Evolutionary conservation across 768 basidiomycete species (phyloP).

Genomic region (Rhodotorula sphaerocarpa): DNA sequence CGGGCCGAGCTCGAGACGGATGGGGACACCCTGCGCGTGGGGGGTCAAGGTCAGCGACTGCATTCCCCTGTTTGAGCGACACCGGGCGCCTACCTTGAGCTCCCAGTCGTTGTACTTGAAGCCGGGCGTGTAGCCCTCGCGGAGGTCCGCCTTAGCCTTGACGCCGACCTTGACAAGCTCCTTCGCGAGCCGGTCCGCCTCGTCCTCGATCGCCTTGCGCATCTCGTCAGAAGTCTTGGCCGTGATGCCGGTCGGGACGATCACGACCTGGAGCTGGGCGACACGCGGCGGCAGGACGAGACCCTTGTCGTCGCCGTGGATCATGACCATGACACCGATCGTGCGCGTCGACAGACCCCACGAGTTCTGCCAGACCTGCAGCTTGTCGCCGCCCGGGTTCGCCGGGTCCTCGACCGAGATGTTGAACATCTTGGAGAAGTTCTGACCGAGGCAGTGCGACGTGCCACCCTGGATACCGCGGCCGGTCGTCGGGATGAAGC

Average conservation of each 20-base stretch:
- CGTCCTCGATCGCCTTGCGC: constrained; percentile 62
- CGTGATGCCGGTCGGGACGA: constrained; percentile 92
- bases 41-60: background rate
- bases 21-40: constrained; percentile 68
- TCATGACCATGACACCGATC: constrained; percentile 99
- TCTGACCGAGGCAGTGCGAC: constrained; percentile 95
- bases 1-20: constrained; percentile 94
- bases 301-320: constrained; percentile 95
- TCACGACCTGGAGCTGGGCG: constrained; percentile 78
- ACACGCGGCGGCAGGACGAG: constrained; percentile 95
- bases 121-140: constrained; percentile 95
- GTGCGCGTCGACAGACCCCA: constrained; percentile 96
- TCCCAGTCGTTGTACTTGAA: constrained; percentile 99
- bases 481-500: constrained; percentile 92
- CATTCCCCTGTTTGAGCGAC: too few relatives aligned
- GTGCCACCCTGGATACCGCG: constrained; percentile 98
- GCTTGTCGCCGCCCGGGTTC: constrained; percentile 52
- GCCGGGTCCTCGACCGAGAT: constrained; percentile 92
- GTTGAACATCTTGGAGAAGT: constrained; percentile 98
- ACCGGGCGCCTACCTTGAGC: constrained; percentile 77
- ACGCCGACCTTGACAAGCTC: constrained; percentile 62
- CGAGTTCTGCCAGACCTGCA: constrained; percentile 93
- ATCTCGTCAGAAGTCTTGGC: constrained; percentile 58
- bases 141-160: constrained; percentile 77
- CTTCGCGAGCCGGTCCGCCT: constrained; percentile 68